A percentile compares a stretch with the other conserved stretches of the same genome.
phyloP scores from a whole-genome alignment of 441 rosid species.

The Euphorbia schlechtendalii region DNA sequence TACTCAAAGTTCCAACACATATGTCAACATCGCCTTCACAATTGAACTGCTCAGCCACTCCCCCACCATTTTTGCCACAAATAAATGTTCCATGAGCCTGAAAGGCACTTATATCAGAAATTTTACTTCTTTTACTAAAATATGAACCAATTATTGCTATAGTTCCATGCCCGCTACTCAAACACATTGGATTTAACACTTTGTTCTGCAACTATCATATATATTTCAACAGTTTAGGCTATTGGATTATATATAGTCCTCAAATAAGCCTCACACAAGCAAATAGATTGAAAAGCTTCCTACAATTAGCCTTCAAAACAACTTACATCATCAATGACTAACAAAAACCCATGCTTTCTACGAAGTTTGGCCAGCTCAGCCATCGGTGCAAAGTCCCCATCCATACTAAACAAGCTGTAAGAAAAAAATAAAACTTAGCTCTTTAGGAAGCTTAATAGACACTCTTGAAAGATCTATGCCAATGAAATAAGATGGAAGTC shows the following conservation, averaged over 20 bases:
- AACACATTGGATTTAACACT: neutral
- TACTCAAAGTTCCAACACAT: slow-evolving; percentile 89
- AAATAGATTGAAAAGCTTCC: slow-evolving; percentile 9
- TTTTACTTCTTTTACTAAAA: slow-evolving; percentile 7
- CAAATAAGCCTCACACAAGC: neutral
- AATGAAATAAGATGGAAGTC: neutral
- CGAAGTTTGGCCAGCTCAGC: slow-evolving; percentile 66
- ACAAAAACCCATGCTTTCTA: slow-evolving; percentile 59
- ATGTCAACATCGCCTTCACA: slow-evolving; percentile 82
- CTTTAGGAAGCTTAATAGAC: neutral
- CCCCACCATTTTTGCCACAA: slow-evolving; percentile 89
- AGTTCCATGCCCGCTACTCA: neutral
- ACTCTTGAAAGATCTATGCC: too few species aligned
- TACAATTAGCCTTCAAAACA: slow-evolving; percentile 15
- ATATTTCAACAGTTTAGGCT: neutral
- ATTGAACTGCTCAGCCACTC: slow-evolving; percentile 78
- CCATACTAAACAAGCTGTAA: slow-evolving; percentile 93
- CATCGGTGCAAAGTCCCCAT: slow-evolving; percentile 98
- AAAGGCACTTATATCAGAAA: slow-evolving; percentile 16
- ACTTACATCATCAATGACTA: slow-evolving; percentile 91
- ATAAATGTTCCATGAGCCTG: slow-evolving; percentile 99
- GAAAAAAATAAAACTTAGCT: slow-evolving; percentile 15
- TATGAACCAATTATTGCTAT: neutral
- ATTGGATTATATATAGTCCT: neutral
- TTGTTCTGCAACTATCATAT: too few species aligned